phyloP scores from a whole-genome alignment of 768 basidiomycete species.

The Lentinula lateritia region DNA sequence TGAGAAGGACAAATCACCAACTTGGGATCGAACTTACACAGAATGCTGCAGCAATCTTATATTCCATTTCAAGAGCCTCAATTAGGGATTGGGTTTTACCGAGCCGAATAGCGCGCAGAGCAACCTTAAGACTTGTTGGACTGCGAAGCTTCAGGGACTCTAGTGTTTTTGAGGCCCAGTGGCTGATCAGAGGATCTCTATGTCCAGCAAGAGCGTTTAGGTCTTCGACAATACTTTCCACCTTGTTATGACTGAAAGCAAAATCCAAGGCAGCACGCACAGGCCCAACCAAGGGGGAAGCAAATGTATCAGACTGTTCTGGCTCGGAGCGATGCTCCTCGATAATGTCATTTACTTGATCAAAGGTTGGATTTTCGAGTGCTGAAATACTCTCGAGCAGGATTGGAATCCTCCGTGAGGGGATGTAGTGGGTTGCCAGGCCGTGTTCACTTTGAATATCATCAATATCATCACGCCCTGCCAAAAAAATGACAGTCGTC shows the following conservation, averaged over 20 bases:
- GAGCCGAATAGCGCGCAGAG: constrained; percentile 71
- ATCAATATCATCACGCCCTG: constrained; percentile 7
- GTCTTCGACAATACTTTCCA: constrained; percentile 63
- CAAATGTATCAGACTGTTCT: constrained; percentile 46
- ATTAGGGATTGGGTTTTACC: constrained; percentile 61
- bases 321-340: constrained; percentile 71
- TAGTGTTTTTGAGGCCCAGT: constrained; percentile 75
- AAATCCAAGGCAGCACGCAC: constrained; percentile 75
- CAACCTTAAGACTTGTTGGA: constrained; percentile 89
- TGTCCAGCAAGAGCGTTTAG: constrained; percentile 40
- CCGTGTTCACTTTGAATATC: constrained; percentile 67
- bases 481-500: background rate
- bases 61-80: constrained; percentile 76
- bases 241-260: constrained; percentile 66
- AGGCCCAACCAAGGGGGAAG: constrained; percentile 46
- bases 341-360: constrained; percentile 49
- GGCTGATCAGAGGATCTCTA: constrained; percentile 40
- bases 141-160: constrained; percentile 61
- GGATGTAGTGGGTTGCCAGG: constrained; percentile 90
- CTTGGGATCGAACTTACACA: constrained; percentile 54
- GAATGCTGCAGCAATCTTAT: constrained; percentile 83
- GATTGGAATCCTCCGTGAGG: constrained; percentile 66
- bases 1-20: too few relatives aligned
- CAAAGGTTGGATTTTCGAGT: constrained; percentile 39
- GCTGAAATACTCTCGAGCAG: constrained; percentile 65